Percentiles rank a stretch among this genome's conserved stretches.
Evolutionary conservation across 2,329 filamentous ascomycete genomes (phyloP).

Genomic region (Alternaria alternata): DNA sequence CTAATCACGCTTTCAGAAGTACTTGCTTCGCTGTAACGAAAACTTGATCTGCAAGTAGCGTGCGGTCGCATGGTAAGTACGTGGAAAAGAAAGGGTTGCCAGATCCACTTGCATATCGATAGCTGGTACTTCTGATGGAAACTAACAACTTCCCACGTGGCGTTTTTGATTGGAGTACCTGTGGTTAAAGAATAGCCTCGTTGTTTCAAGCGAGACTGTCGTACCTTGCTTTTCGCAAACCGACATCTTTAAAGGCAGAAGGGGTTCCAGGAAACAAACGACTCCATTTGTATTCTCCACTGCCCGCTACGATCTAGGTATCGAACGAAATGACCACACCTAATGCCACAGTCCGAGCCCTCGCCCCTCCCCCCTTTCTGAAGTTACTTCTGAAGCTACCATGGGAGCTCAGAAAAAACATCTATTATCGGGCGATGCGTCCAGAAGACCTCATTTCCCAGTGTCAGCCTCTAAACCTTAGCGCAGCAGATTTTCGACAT

Average conservation of each 20-base stretch:
- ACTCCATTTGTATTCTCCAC: background rate
- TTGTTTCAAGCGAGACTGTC: background rate
- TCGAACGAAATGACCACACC: background rate
- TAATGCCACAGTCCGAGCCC: background rate
- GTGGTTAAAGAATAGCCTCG: background rate
- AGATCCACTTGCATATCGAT: background rate
- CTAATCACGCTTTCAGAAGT: background rate
- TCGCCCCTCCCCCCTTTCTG: background rate
- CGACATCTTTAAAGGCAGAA: background rate
- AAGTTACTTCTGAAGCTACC: slow-evolving; percentile 8
- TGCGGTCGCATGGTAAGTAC: too few relatives aligned
- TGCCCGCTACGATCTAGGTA: background rate
- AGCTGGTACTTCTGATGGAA: background rate
- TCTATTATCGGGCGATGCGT: slow-evolving; percentile 1
- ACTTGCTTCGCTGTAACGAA: background rate
- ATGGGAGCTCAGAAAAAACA: slow-evolving; percentile 10
- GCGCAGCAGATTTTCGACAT: background rate
- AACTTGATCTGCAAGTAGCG: background rate
- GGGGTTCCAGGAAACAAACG: background rate
- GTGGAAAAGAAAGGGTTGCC: background rate
- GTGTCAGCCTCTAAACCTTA: background rate
- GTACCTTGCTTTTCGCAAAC: background rate
- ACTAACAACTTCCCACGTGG: too few relatives aligned
- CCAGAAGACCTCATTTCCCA: background rate
- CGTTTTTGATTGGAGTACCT: background rate